Evolutionary conservation across 768 basidiomycete species (phyloP).

Genomic region (Collybia mongolica): DNA sequence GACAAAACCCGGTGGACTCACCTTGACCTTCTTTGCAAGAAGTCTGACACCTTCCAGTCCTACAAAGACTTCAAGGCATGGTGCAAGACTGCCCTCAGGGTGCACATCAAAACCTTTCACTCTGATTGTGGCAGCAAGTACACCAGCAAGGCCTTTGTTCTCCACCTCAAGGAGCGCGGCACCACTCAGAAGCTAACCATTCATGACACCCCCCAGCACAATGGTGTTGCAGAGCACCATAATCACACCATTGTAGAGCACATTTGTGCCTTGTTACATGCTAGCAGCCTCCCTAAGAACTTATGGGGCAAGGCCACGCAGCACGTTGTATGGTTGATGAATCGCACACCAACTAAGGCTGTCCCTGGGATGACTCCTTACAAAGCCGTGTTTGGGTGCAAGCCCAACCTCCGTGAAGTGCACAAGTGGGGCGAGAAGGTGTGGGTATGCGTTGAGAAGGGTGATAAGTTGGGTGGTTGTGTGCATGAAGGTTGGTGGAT

Average conservation of each 20-base stretch:
- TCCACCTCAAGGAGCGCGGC: conserved; percentile 27
- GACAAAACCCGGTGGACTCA: too few species aligned
- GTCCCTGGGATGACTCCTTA: conserved; percentile 26
- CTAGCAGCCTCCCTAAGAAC: conserved; percentile 26
- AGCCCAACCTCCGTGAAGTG: conserved; percentile 26
- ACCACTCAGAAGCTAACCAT: conserved; percentile 34
- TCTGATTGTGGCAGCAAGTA: conserved; percentile 39
- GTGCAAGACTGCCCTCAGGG: conserved; percentile 23
- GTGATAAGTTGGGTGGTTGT: conserved; percentile 21
- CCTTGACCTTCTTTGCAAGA: conserved; percentile 19
- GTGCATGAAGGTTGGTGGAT: conserved; percentile 21
- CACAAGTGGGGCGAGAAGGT: conserved; percentile 31
- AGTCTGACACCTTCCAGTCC: conserved; percentile 18
- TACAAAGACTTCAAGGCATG: conserved; percentile 27
- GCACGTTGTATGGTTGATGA: conserved; percentile 31
- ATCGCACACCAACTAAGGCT: conserved; percentile 20
- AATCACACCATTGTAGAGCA: conserved; percentile 35
- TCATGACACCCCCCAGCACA: conserved; percentile 29
- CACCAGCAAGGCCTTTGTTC: conserved; percentile 21
- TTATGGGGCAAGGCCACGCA: conserved; percentile 38
- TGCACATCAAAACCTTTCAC: conserved; percentile 25
- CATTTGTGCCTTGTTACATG: conserved; percentile 32
- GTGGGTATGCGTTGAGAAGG: conserved; percentile 28
- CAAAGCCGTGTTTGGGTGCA: conserved; percentile 22
- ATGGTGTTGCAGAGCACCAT: conserved; percentile 39